Conservation (phyloP, 345 rosid genomes). For the Citrus hindsii region DNA sequence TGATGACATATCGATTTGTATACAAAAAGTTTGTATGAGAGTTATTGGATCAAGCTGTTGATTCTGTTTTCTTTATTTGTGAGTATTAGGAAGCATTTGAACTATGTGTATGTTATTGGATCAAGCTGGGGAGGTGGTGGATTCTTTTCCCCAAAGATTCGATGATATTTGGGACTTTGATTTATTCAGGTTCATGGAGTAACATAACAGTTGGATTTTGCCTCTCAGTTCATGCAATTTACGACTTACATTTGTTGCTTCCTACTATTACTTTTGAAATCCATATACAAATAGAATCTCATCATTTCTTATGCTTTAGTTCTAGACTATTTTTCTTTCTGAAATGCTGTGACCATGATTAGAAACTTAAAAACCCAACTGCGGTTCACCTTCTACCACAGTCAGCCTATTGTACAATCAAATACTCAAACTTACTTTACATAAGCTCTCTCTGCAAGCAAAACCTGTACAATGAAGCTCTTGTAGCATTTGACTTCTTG, state of each 20-base stretch:
- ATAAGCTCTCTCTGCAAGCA: slow-evolving; percentile 38
- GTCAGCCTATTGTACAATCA: too few relatives aligned
- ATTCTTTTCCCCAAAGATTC: neutral
- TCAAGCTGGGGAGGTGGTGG: neutral
- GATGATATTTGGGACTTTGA: neutral
- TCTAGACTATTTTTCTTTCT: neutral
- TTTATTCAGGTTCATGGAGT: neutral
- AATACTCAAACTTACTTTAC: slow-evolving; percentile 20
- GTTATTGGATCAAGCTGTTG: too few relatives aligned
- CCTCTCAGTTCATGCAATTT: neutral
- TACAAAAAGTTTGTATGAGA: too few relatives aligned
- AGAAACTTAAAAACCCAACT: too few relatives aligned
- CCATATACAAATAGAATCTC: too few relatives aligned
- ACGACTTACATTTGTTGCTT: neutral
- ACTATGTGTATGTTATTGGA: neutral
- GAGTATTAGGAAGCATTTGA: neutral
- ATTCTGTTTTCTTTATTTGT: too few relatives aligned
- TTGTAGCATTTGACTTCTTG: slow-evolving; percentile 42
- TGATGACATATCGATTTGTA: too few relatives aligned
- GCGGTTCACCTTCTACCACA: too few relatives aligned
- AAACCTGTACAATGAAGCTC: slow-evolving; percentile 38
- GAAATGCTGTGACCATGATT: neutral
- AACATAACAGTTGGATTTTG: neutral
- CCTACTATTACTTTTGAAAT: neutral
- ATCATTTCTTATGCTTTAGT: neutral